Evolutionary conservation across 2,329 filamentous ascomycete genomes (phyloP), one percentile per base, ranked within the genome.

Genomic region (Dothistroma septosporum): DNA sequence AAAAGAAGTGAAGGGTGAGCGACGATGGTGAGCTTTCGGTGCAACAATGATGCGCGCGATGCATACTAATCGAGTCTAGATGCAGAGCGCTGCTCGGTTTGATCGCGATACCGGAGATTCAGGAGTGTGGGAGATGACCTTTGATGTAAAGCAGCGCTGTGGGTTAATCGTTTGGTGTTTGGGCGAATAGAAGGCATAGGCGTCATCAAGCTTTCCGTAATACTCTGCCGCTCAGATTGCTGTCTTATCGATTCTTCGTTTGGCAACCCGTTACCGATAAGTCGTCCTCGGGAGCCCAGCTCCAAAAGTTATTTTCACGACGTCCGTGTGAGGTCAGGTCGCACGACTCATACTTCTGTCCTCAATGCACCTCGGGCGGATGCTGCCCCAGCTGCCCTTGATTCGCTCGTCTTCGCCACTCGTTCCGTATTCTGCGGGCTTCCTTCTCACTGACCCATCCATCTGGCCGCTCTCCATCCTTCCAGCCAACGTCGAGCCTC

Each of bases 391-490:
- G 57, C 35, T 44, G 53, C 4, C 54, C 35, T 44, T 62, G 56
- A 33, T 61, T 60, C 7, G 62, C 59, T 33, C 64, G 32, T 41
- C 57, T 59, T n/a, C 61, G 46, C 64, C 62, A 66, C 24, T 64
- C 62, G 33, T 67, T 67, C 1, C 67, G 55, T 33, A 68, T 61
- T 14, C 70, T 61, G n/a, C 71, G 49, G 2, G 67, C 68, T 53
- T 71, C 70, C 58, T 72, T 71, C 55, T 72, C 68, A 31, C 57
- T 64, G 11, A 67, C 57, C 70, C 70, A 74, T 0, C 70, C 70
- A 58, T 70, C 68, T n/a, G 72, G 72, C 28, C 72, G 59, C 57
- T 74, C 72, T 2, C 72, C 72, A 55, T 74, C 69, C 60, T 72
- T 71, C 72, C 72, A 74, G 11, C 72, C 71, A 16, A 61, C 58